Evolutionary conservation across 1,284 basidiomycete genomes (phyloP), one percentile per base, ranked within the genome.

Genomic region (Macrocystidia cucumis): DNA sequence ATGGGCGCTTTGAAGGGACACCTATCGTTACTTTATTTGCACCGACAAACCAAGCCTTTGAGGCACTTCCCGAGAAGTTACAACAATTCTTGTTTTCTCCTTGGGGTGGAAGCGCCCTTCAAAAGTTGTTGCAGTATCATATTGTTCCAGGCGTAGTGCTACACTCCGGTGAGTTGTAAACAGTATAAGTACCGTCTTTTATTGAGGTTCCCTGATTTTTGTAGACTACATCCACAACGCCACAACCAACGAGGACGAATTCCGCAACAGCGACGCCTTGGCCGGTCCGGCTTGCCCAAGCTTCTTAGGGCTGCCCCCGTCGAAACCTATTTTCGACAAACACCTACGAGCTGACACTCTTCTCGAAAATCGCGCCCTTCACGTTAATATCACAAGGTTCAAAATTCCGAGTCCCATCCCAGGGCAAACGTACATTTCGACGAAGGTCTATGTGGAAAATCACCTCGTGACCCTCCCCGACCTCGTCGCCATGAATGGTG

Each of bases 61-160:
- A 59, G 18, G 55, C 50, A 6, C 63, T 87, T 14, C 84, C 84
- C 0, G 50, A 44, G 25, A 68, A 65, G 34, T 64, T 87, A 29
- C 64, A 62, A 38, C 47, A 65, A 22, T 87, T 68, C 65, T 63
- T 87, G 36, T 85, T 86, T 59, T 82, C 78, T 5, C 77, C 77
- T 1, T 74, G 75, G 38, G 84, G 84, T 5, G 57, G 59, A 32
- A 56, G 52, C 24, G 69, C 63, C 2, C 49, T 88, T 35, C 68
- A 59, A 47, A 84, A 83, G 57, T 49, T 86, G 9, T 52, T 87
- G 16, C 63, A 75, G 44, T 84, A 74, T 55, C 83, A 87, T 56
- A 65, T 78, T 39, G 61, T 83, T 4, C 81, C 81, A 2, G 52
- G 68, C 25, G 57, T 66, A 16, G 59, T 79, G 26, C 50, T 83